These are phyloP conservation scores for Lactarius sanguifluus DNA, from an alignment of 768 basidiomycete genomes.

Conservation along the genomic window DNA sequence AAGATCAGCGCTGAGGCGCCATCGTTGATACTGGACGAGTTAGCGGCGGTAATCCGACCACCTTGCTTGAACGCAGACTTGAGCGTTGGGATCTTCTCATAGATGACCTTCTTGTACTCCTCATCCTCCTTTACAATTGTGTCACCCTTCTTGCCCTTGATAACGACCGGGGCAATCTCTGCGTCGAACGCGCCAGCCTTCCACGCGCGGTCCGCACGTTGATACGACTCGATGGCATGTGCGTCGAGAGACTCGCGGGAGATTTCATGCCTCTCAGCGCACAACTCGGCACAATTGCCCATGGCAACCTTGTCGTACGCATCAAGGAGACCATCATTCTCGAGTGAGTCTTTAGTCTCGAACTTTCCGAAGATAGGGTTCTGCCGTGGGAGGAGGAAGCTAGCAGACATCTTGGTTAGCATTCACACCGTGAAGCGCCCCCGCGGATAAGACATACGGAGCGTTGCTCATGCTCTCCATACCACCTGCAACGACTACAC, in stretches of 20 bases:
- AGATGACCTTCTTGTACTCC: conserved; percentile 96
- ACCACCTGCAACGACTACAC: conserved; percentile 89
- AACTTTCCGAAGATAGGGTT: conserved; percentile 89
- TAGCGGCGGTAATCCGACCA: conserved; percentile 93
- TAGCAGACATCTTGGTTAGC: conserved; percentile 34
- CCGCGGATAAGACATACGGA: conserved; percentile 65
- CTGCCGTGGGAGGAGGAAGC: conserved; percentile 79
- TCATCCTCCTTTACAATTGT: conserved; percentile 91
- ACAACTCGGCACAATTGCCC: conserved; percentile 94
- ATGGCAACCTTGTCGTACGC: conserved; percentile 97
- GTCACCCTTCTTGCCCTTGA: conserved; percentile 95
- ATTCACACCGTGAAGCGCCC: not conserved
- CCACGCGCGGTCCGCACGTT: conserved; percentile 91
- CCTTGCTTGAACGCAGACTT: conserved; percentile 88
- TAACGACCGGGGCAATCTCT: conserved; percentile 86
- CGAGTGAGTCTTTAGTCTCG: conserved; percentile 81
- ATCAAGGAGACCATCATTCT: conserved; percentile 93
- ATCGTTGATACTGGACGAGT: conserved; percentile 93
- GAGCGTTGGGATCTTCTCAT: conserved; percentile 88
- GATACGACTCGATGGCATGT: conserved; percentile 94
- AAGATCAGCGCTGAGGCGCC: conserved; percentile 95
- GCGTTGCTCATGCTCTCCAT: conserved; percentile 99
- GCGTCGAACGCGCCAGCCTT: conserved; percentile 76
- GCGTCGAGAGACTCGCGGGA: conserved; percentile 84
- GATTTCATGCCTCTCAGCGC: conserved; percentile 80